These are phyloP conservation scores for Hygrophoropsis aurantiaca DNA, from an alignment of 768 basidiomycete genomes.

Conservation along the genomic window DNA sequence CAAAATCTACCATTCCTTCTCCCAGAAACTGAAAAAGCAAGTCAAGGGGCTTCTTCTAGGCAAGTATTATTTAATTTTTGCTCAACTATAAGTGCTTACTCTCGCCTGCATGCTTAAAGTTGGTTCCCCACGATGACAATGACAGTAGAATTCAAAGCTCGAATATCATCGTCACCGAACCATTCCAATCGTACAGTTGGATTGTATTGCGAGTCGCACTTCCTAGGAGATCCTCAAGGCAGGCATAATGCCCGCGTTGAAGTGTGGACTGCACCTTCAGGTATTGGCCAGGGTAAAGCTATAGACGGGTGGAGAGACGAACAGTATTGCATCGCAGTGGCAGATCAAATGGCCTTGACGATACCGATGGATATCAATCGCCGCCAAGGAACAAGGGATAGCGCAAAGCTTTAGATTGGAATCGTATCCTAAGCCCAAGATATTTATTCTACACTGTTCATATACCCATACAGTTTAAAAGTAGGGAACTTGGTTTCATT, in stretches of 20 bases:
- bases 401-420: slow-evolving; percentile 17
- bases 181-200: slow-evolving; percentile 56
- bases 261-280: slow-evolving; percentile 64
- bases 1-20: slow-evolving; percentile 45
- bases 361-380: slow-evolving; percentile 33
- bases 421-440: not conserved
- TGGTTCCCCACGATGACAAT: slow-evolving; percentile 68
- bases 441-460: too few relatives aligned
- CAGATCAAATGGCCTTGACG: slow-evolving; percentile 60
- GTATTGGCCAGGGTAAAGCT: slow-evolving; percentile 46
- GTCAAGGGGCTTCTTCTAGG: slow-evolving; percentile 11
- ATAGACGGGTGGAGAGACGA: slow-evolving; percentile 55
- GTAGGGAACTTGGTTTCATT: too few relatives aligned
- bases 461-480: too few relatives aligned
- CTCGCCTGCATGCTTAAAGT: slow-evolving; percentile 24
- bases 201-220: slow-evolving; percentile 51
- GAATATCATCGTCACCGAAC: slow-evolving; percentile 45
- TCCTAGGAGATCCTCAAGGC: slow-evolving; percentile 52
- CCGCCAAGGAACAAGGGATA: slow-evolving; percentile 14
- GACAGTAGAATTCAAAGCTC: slow-evolving; percentile 62
- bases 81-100: not conserved
- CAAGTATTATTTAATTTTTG: slow-evolving; percentile 5
- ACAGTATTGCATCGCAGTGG: slow-evolving; percentile 62
- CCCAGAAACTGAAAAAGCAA: slow-evolving; percentile 44
- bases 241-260: slow-evolving; percentile 62